These are phyloP conservation scores for Hypholoma fasciculare DNA, from an alignment of 768 basidiomycete genomes.

Conservation along the genomic window DNA sequence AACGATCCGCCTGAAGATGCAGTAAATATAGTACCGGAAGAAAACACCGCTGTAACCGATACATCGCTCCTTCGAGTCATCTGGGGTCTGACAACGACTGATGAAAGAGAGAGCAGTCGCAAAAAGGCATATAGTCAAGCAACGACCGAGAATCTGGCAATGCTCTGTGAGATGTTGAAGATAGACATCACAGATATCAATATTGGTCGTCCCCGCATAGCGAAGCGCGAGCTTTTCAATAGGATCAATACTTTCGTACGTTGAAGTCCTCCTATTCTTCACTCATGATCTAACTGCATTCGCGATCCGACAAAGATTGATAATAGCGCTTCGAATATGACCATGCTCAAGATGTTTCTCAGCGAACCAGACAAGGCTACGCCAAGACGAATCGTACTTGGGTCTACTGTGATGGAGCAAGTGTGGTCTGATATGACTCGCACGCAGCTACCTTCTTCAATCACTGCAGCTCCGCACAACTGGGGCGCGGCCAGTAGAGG, in stretches of 20 bases:
- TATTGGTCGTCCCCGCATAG: not conserved
- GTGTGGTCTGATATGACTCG: constrained; percentile 17
- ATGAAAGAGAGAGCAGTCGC: not conserved
- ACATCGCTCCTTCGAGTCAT: not conserved
- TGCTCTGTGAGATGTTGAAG: not conserved
- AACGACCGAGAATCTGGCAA: not conserved
- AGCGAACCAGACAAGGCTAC: not conserved
- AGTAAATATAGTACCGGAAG: not conserved
- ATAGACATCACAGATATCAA: not conserved
- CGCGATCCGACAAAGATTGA: not conserved
- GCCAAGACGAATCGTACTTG: not conserved
- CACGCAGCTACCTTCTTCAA: constrained; percentile 20
- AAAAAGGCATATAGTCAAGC: not conserved
- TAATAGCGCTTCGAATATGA: not conserved
- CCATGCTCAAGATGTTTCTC: not conserved
- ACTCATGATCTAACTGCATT: too few species aligned
- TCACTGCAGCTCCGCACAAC: constrained; percentile 13
- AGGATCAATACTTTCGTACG: not conserved
- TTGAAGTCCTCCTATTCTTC: not conserved
- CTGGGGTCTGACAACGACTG: not conserved
- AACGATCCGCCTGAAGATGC: too few species aligned
- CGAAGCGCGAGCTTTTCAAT: not conserved
- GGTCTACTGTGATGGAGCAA: constrained; percentile 3
- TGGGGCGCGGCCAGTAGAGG: constrained; percentile 16
- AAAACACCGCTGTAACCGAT: not conserved